A percentile compares a stretch with the other conserved stretches of the same genome.
Conservation (phyloP, 805 yeast species). For the Nakazawaea laoshanensis region DNA sequence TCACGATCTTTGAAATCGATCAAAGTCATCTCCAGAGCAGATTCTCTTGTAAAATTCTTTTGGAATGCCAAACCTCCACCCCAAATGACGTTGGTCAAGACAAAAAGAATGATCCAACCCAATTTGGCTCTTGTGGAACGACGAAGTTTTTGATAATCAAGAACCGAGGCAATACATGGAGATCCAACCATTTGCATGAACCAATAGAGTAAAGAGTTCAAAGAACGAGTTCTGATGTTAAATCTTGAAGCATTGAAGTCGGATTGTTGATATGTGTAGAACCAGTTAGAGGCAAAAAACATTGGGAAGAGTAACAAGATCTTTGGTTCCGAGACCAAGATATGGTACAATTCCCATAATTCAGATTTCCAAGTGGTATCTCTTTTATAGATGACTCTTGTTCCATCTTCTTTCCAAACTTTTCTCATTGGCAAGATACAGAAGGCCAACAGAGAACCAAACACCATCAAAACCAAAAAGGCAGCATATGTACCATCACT, state of each 20-base stretch:
- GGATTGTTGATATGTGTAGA: conserved; percentile 57
- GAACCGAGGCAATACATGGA: conserved; percentile 33
- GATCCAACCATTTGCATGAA: conserved; percentile 53
- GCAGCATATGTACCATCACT: conserved; percentile 46
- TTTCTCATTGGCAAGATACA: conserved; percentile 38
- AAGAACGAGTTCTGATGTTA: conserved; percentile 51
- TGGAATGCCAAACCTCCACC: conserved; percentile 38
- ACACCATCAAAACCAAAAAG: conserved; percentile 40
- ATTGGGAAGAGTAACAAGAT: conserved; percentile 47
- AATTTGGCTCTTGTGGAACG: conserved; percentile 38
- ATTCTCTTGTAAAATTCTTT: conserved; percentile 13
- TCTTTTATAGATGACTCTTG: conserved; percentile 34
- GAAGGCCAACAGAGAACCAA: conserved; percentile 36
- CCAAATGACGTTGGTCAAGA: conserved; percentile 41
- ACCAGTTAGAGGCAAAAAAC: conserved; percentile 60
- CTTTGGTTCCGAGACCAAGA: conserved; percentile 31
- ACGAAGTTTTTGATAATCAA: conserved; percentile 33
- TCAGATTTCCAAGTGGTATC: conserved; percentile 40
- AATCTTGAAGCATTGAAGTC: conserved; percentile 47
- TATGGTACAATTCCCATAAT: conserved; percentile 27
- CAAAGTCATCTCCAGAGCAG: conserved; percentile 18
- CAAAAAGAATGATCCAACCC: conserved; percentile 33
- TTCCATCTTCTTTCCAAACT: conserved; percentile 42
- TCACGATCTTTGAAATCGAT: conserved; percentile 37
- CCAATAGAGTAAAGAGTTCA: conserved; percentile 57